phyloP scores from a whole-genome alignment of 768 basidiomycete genomes.

The Russula lepida region DNA sequence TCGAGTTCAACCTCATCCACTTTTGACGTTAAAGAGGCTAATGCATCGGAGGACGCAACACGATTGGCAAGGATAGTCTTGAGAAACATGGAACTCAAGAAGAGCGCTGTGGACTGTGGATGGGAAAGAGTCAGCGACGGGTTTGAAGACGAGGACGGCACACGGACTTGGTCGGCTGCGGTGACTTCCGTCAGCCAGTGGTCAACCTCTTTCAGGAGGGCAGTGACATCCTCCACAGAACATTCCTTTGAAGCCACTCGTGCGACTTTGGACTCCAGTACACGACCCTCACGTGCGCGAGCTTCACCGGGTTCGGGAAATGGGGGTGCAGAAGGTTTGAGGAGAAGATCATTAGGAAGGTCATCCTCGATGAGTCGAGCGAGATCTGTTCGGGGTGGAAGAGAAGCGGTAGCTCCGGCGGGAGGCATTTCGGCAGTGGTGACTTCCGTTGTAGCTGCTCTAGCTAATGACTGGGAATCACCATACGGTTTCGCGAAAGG shows the following conservation, averaged over 20 bases:
- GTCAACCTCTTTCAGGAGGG: constrained; percentile 70
- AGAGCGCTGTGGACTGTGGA: constrained; percentile 53
- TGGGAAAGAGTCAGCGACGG: constrained; percentile 5
- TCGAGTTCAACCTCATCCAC: constrained; percentile 55
- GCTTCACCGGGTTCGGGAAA: constrained; percentile 27
- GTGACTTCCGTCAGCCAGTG: constrained; percentile 61
- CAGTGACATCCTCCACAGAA: constrained; percentile 76
- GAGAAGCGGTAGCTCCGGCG: neutral
- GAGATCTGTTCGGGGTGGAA: neutral
- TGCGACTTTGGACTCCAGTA: constrained; percentile 71
- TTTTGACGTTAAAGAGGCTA: constrained; percentile 50
- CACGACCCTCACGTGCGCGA: constrained; percentile 43
- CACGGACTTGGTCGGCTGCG: constrained; percentile 54
- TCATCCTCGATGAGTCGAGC: constrained; percentile 42
- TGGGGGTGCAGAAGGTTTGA: constrained; percentile 26
- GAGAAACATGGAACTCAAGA: constrained; percentile 68
- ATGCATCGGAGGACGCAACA: constrained; percentile 68
- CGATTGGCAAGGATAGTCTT: constrained; percentile 80
- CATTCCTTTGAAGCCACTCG: constrained; percentile 78
- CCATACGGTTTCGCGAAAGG: neutral
- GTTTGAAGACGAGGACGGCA: constrained; percentile 21
- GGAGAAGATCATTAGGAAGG: constrained; percentile 29
- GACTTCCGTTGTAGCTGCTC: too few species aligned
- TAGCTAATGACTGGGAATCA: neutral
- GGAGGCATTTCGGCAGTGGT: neutral